These are phyloP conservation scores for Gossypium turneri DNA, from an alignment of 345 rosid genomes.

Conservation along the genomic window DNA sequence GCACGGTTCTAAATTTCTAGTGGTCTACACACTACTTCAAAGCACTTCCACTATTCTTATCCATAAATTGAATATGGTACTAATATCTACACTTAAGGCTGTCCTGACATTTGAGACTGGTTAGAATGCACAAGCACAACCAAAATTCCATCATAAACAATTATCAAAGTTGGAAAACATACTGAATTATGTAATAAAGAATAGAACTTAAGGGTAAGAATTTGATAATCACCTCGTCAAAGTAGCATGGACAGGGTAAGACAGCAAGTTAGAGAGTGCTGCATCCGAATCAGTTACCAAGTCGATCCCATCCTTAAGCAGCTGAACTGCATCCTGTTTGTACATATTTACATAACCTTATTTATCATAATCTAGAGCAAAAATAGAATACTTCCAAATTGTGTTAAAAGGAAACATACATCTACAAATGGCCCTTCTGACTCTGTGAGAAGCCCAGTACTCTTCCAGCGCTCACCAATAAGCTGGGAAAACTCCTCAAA, in stretches of 20 bases:
- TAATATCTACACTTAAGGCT: neutral
- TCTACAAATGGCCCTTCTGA: slow-evolving; percentile 65
- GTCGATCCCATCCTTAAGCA: slow-evolving; percentile 95
- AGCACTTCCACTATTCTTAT: neutral
- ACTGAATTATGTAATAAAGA: neutral
- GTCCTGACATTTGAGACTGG: neutral
- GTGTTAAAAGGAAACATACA: slow-evolving; percentile 36
- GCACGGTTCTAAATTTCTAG: neutral
- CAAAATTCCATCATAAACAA: neutral
- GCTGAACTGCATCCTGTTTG: slow-evolving; percentile 77
- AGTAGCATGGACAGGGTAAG: slow-evolving; percentile 74
- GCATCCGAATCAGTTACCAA: slow-evolving; percentile 84
- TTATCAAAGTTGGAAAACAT: neutral
- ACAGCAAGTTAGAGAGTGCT: slow-evolving; percentile 65
- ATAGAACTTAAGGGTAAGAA: neutral
- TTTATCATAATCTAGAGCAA: neutral
- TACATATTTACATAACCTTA: slow-evolving; percentile 14
- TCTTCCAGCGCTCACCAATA: slow-evolving; percentile 87
- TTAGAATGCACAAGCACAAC: neutral
- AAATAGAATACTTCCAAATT: neutral
- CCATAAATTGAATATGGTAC: neutral
- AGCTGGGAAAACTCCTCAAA: slow-evolving; percentile 52
- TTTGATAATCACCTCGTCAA: slow-evolving; percentile 53
- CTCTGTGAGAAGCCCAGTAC: slow-evolving; percentile 49
- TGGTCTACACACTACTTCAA: neutral